Evolutionary conservation across 1,139 yeast genomes (phyloP), one percentile per base, ranked within the genome.

Genomic region (Magnusiomyces paraingens): DNA sequence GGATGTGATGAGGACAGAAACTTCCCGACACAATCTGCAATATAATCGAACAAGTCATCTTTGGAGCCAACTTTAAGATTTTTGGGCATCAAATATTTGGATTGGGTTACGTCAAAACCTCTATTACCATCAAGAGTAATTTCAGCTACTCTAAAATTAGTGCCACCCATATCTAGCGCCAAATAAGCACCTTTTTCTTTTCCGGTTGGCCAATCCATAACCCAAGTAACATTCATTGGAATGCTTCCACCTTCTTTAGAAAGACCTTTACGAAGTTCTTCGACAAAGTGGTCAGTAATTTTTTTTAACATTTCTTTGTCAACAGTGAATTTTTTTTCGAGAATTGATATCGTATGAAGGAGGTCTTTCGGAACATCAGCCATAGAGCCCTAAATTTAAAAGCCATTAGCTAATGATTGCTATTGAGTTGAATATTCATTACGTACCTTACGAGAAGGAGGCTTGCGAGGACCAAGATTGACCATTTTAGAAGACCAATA

Each of bases 201-300:
- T 64, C 98, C 98, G 49, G 94, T 84, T 58, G 99, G 98, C 76
- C 76, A 84, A 65, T 86, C 95, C 80, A 89, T 77, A 53, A 91
- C 97, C 97, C 97, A 91, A 59, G 95, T 88, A 47, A 95, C 95
- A 66, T 86, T 89, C 99, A 91, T 93, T 57, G 98, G 98, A 66
- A 88, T 86, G 70, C 84, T 85, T 56, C 94, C 93, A 50, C 94
- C 94, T 52, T 73, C 65, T 68, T 81, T 81, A 56, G 89, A 78
- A 60, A 87, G 77, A 53, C 75, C 77, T 71, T 86, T 86, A 58
- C 83, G 81, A 65, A 93, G 81, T 73, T 93, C 98, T 17, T 65
- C 54, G 47, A 81, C 78, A 66, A 84, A 84, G 66, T 85, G 95
- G 51, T 78, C 78, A 53, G 88, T 82, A 68, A 91, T 82, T 56